Percentiles rank a stretch among this genome's conserved stretches.
Evolutionary conservation across 768 basidiomycete genomes (phyloP).

Genomic region (Gloeostereum incarnatum): DNA sequence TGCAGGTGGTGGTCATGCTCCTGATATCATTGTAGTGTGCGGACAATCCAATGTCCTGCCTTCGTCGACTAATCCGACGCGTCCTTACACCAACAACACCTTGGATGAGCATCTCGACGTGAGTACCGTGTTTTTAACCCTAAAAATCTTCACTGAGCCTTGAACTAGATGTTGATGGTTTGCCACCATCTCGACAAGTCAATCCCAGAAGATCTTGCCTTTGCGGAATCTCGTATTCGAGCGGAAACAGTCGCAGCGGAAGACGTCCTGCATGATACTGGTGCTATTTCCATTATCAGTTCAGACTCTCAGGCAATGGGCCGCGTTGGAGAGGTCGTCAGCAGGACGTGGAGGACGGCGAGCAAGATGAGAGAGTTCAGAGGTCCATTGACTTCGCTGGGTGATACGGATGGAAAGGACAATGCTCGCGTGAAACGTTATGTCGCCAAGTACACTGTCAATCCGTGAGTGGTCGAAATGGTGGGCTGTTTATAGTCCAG

Average conservation of each 20-base stretch:
- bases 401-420: constrained; percentile 63
- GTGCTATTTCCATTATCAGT: constrained; percentile 95
- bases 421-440: constrained; percentile 93
- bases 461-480: constrained; percentile 58
- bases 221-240: constrained; percentile 95
- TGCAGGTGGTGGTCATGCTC: constrained; percentile 93
- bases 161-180: constrained; percentile 93
- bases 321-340: constrained; percentile 88
- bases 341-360: constrained; percentile 93
- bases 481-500: background rate
- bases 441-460: constrained; percentile 93
- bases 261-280: constrained; percentile 86
- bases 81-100: constrained; percentile 87
- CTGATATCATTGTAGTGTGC: constrained; percentile 97
- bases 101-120: constrained; percentile 97
- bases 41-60: constrained; percentile 85
- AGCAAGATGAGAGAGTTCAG: constrained; percentile 82
- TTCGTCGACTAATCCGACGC: constrained; percentile 94
- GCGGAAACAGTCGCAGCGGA: constrained; percentile 97
- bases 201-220: constrained; percentile 91
- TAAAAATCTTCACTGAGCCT: background rate
- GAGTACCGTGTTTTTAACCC: constrained; percentile 15
- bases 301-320: constrained; percentile 99
- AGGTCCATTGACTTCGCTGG: constrained; percentile 64
- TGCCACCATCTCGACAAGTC: constrained; percentile 91